These are phyloP conservation scores for Xylaria scruposa DNA, from an alignment of 495 filamentous ascomycete species.

Conservation along the genomic window DNA sequence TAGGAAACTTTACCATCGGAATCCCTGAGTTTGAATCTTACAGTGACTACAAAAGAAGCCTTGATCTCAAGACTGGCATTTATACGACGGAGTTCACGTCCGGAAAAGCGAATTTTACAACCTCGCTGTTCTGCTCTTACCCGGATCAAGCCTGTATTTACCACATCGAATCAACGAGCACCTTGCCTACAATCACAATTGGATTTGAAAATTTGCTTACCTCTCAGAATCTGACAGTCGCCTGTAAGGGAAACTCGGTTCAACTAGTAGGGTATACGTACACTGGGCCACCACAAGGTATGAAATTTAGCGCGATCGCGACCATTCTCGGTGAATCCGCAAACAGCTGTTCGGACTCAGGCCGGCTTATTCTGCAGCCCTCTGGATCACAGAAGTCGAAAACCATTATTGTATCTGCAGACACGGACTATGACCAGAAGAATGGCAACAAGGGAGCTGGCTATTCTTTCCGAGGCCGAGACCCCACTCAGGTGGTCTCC, in stretches of 20 bases:
- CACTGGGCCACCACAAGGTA: conserved; percentile 41
- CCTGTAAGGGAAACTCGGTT: conserved; percentile 38
- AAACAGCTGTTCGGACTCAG: conserved; percentile 29
- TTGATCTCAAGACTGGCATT: conserved; percentile 52
- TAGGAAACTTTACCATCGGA: conserved; percentile 53
- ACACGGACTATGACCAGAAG: conserved; percentile 54
- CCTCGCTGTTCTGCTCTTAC: conserved; percentile 51
- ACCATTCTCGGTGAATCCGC: conserved; percentile 29
- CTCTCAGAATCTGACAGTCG: conserved; percentile 29
- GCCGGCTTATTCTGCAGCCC: background rate
- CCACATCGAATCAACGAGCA: conserved; percentile 40
- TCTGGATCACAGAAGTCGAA: conserved; percentile 14
- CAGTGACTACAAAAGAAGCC: conserved; percentile 46
- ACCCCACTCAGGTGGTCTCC: conserved; percentile 48
- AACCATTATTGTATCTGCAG: conserved; percentile 49
- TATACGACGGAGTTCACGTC: conserved; percentile 44
- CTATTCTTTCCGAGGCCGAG: conserved; percentile 55
- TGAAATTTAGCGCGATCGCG: conserved; percentile 46
- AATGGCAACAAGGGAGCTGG: conserved; percentile 48
- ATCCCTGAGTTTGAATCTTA: conserved; percentile 39
- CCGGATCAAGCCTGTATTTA: conserved; percentile 59
- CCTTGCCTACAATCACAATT: conserved; percentile 46
- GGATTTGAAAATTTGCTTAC: conserved; percentile 42
- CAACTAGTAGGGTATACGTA: conserved; percentile 39
- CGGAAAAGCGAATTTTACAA: conserved; percentile 38